Evolutionary conservation across 805 yeast species (phyloP).

Genomic region (Teunomyces panamensis): DNA sequence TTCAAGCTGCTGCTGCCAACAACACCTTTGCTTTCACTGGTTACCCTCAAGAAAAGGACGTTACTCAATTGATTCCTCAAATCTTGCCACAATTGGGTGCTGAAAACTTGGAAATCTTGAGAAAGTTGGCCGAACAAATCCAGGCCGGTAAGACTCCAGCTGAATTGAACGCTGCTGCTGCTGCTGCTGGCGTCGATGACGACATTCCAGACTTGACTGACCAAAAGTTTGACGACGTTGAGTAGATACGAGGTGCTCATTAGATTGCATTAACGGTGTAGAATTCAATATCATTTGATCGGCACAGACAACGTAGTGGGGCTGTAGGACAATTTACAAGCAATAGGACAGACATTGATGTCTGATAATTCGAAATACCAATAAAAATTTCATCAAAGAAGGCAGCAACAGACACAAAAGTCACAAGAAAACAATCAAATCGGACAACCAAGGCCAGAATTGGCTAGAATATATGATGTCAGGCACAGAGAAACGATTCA

Average conservation of each 20-base stretch:
- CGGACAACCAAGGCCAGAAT: too few relatives aligned
- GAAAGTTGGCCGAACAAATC: constrained; percentile 85
- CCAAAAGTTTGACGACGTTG: constrained; percentile 74
- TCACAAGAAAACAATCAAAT: too few relatives aligned
- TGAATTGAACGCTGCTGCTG: constrained; percentile 43
- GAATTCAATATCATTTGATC: not conserved
- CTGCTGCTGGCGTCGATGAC: constrained; percentile 44
- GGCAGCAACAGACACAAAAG: too few relatives aligned
- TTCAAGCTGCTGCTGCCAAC: constrained; percentile 86
- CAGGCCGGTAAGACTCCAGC: constrained; percentile 58
- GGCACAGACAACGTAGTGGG: too few relatives aligned
- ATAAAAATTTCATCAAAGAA: too few relatives aligned
- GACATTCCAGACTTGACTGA: constrained; percentile 80
- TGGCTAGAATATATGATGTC: too few relatives aligned
- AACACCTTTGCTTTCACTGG: constrained; percentile 96
- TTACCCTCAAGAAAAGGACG: constrained; percentile 86
- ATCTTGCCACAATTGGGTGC: constrained; percentile 96
- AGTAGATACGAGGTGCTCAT: constrained; percentile 20
- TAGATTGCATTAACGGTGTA: not conserved
- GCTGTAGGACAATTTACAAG: too few relatives aligned
- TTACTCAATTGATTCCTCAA: constrained; percentile 89
- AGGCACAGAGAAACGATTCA: too few relatives aligned
- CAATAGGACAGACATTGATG: too few relatives aligned
- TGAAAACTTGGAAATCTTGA: constrained; percentile 86
- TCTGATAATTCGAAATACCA: too few relatives aligned